Evolutionary conservation across 352 stramenopile species (phyloP), one percentile per base, ranked within the genome.

Genomic region (Phytophthora chlamydospora): DNA sequence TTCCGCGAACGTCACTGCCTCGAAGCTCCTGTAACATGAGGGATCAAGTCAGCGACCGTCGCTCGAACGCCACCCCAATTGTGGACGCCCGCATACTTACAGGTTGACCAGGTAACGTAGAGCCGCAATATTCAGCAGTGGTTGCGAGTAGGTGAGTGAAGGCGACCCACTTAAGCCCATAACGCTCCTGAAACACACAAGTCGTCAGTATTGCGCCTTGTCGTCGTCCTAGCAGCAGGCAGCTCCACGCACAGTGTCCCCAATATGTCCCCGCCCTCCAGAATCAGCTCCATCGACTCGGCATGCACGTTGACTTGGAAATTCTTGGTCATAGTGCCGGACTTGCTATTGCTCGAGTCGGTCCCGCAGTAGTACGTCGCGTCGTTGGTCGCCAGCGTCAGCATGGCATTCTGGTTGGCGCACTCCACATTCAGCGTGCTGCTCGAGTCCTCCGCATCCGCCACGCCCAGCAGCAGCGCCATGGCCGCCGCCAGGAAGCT

Each of bases 401-500:
- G 21, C 8, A n/a, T 31, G 31, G 46, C 31, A 11, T 17, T 14
- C 35, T 45, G 17, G 2, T 14, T n/a, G 11, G 19, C 9, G 34
- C 47, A 55, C 3, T 14, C 27, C 16, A 55, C 34, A 9, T 27
- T 21, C 34, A 55, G 34, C 19, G 11, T 27, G 27, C 19, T 33
- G 1, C 9, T 8, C 16, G 10, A 4, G 11, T 21, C 16, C 33
- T 31, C 9, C 4, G 32, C 33, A 10, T 2, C 34, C 47, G 17
- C 31, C 1, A 21, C 35, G 6, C 24, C 45, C 40, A 71, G 33
- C 21, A 62, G 31, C 17, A 29, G 24, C 24, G 24, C 24, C 24
- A 29, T 29, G 3, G 24, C 24, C 24, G 27, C 36, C 45, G 31
- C 39, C 21, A 64, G 24, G 54, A 58, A 59, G 33, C 49, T 67